Evolutionary conservation across 441 rosid genomes (phyloP), one percentile per base, ranked within the genome.

Genomic region (Bocquillonia castaneifolia): DNA sequence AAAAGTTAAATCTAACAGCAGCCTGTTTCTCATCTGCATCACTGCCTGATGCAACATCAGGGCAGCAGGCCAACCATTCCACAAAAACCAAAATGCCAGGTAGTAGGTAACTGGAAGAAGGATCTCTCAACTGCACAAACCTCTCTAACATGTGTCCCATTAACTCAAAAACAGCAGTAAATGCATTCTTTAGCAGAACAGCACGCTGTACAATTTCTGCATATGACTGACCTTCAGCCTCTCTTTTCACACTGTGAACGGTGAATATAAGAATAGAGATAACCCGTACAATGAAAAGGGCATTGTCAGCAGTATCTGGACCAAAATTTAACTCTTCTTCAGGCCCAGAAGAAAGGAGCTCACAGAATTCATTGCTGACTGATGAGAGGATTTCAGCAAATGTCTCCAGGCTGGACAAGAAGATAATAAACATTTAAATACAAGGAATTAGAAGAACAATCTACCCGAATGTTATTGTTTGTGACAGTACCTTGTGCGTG

Each of bases 191-290:
- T 61, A 86, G 90, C n/a, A 88, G 83, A 59, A 81, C 92, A 66
- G 89, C 94, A 64, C 90, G 93, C 78, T 90, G 97, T 56, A 94
- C 91, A 58, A 92, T 88, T 75, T 90, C 99, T 37, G 96, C 96
- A 81, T 92, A 92, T 14, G 89, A 74, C 83, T 88, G 93, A 69
- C 96, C 90, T 74, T 90, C 97, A 40, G 73, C 78, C 81, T 90
- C 97, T 55, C 76, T 86, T 73, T 82, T 90, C 64, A 81, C 85
- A 74, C 87, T 92, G 67, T 88, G 85, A 59, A 88, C 83, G 9
- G 92, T 84, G 69, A 85, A 94, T 48, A 91, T 75, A 23, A 94
- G 90, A 72, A 90, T 80, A 6, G 92, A 62, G 17, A 91, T 84
- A 15, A 93, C 76, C 71, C 91, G 86, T 42, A 88, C 91, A 65